These are phyloP conservation scores for Bruguiera gymnorhiza DNA, from an alignment of 345 rosid species.

Conservation along the genomic window DNA sequence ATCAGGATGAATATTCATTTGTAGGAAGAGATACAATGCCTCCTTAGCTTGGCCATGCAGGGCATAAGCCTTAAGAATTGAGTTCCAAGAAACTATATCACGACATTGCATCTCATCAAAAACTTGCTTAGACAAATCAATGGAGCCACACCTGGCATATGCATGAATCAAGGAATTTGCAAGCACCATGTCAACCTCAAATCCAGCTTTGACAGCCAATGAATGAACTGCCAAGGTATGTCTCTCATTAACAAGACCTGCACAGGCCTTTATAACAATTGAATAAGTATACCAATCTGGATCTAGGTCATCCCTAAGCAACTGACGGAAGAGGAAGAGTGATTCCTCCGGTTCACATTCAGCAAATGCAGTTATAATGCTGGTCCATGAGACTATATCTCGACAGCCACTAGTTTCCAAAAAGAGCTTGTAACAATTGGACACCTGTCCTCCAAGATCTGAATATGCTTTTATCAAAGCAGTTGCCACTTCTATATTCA, in stretches of 20 bases:
- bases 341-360: conserved; percentile 62
- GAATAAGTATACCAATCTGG: conserved; percentile 86
- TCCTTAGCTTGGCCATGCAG: conserved; percentile 74
- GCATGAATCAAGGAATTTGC: conserved; percentile 79
- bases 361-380: conserved; percentile 71
- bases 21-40: conserved; percentile 49
- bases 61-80: conserved; percentile 80
- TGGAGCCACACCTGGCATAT: conserved; percentile 71
- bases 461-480: conserved; percentile 80
- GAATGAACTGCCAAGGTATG: conserved; percentile 60
- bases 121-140: conserved; percentile 57
- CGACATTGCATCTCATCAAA: conserved; percentile 54
- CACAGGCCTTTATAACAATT: conserved; percentile 72
- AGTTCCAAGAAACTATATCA: conserved; percentile 77
- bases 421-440: conserved; percentile 61
- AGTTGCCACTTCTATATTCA: conserved; percentile 60
- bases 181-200: conserved; percentile 56
- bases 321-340: conserved; percentile 53
- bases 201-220: conserved; percentile 58
- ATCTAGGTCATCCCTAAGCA: conserved; percentile 40
- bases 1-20: conserved; percentile 66
- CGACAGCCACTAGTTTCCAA: conserved; percentile 35
- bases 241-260: conserved; percentile 60
- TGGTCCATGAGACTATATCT: conserved; percentile 78
- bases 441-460: conserved; percentile 47